Conservation (phyloP, 1,284 basidiomycete genomes). For the Tylopilus sp. region DNA sequence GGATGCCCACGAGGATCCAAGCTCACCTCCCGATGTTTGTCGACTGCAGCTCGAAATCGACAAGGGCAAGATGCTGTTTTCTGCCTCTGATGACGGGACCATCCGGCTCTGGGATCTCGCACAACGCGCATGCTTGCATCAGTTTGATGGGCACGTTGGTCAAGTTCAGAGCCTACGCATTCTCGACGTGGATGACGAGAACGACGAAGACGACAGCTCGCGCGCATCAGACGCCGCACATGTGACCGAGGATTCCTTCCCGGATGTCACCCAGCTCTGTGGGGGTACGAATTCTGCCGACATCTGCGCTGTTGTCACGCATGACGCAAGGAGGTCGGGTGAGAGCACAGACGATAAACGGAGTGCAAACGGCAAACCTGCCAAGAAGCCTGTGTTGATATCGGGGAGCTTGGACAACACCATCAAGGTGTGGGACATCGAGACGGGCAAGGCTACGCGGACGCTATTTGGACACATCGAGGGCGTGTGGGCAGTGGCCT, state of each 20-base stretch:
- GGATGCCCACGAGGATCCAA: constrained; percentile 61
- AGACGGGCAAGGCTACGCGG: constrained; percentile 70
- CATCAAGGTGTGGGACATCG: constrained; percentile 94
- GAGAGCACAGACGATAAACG: constrained; percentile 18
- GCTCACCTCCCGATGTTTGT: constrained; percentile 36
- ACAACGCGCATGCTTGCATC: constrained; percentile 73
- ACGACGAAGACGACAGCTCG: constrained; percentile 30
- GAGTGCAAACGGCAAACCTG: constrained; percentile 3
- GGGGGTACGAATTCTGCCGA: constrained; percentile 15
- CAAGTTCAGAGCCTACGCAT: constrained; percentile 92
- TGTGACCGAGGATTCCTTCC: constrained; percentile 15
- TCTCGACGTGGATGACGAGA: constrained; percentile 56
- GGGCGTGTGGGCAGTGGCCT: constrained; percentile 93
- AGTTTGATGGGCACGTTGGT: constrained; percentile 87
- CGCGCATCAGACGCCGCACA: constrained; percentile 10
- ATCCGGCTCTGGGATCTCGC: constrained; percentile 94
- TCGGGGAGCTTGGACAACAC: constrained; percentile 95
- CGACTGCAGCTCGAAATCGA: constrained; percentile 49
- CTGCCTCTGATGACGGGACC: constrained; percentile 90
- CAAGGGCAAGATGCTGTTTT: constrained; percentile 91
- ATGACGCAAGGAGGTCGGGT: constrained; percentile 15
- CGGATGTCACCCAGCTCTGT: constrained; percentile 18
- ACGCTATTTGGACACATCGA: constrained; percentile 97
- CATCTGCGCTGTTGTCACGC: constrained; percentile 32
- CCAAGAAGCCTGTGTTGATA: constrained; percentile 69